Evolutionary conservation across 441 rosid genomes (phyloP).

Genomic region (Erodium chrysanthum): DNA sequence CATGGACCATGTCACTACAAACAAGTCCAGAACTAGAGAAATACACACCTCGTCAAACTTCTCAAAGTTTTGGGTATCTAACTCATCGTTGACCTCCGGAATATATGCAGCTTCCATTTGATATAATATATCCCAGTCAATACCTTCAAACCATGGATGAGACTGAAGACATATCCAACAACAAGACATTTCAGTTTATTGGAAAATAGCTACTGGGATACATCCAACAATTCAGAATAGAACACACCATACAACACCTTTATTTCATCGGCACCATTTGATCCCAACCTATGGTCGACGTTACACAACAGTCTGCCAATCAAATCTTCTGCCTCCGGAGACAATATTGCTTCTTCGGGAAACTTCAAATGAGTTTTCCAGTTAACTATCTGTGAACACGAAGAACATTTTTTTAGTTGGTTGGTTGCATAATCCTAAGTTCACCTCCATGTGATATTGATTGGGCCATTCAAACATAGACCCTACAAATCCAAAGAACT

Average conservation of each 20-base stretch:
- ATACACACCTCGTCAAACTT: slow-evolving; percentile 51
- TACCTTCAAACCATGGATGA: slow-evolving; percentile 52
- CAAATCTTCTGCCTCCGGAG: slow-evolving; percentile 47
- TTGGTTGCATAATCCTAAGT: too few species aligned
- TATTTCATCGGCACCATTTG: slow-evolving; percentile 45
- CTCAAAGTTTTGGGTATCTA: slow-evolving; percentile 57
- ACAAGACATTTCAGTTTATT: neutral
- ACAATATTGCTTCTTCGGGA: slow-evolving; percentile 46
- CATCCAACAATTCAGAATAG: neutral
- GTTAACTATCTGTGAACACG: slow-evolving; percentile 37
- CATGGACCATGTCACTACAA: neutral
- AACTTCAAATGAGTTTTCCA: slow-evolving; percentile 49
- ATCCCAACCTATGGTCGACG: slow-evolving; percentile 51
- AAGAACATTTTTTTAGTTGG: neutral
- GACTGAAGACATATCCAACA: slow-evolving; percentile 20
- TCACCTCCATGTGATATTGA: too few species aligned
- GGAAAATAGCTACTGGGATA: neutral
- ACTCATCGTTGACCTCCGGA: slow-evolving; percentile 47
- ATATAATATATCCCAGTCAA: slow-evolving; percentile 42
- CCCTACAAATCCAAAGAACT: too few species aligned
- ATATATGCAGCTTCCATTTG: slow-evolving; percentile 47
- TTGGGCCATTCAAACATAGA: too few species aligned
- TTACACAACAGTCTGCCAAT: slow-evolving; percentile 47
- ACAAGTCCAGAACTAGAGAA: neutral
- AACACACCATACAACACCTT: slow-evolving; percentile 29